Evolutionary conservation across 192 early-diverging fungal genomes (phyloP).

Genomic region (Diversispora eburnea): DNA sequence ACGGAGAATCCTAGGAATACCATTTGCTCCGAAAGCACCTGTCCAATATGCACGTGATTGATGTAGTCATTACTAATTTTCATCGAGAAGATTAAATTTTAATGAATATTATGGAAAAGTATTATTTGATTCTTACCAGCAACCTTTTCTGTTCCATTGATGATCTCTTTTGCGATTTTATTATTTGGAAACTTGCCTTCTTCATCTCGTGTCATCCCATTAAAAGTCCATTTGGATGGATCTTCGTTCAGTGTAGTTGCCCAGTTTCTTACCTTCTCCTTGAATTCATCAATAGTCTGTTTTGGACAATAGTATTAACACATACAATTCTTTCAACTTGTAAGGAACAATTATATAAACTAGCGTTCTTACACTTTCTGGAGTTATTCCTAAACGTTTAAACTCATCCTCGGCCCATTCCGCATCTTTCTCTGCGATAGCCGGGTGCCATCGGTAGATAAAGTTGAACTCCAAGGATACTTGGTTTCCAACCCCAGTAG

Average conservation of each 20-base stretch:
- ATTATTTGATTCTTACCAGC: not conserved
- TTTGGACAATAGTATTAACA: not conserved
- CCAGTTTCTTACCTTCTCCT: not conserved
- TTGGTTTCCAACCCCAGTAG: not conserved
- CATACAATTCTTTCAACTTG: not conserved
- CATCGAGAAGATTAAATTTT: not conserved
- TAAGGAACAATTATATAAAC: not conserved
- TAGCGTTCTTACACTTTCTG: not conserved
- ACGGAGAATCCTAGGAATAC: constrained; percentile 37
- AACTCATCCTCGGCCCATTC: constrained; percentile 20
- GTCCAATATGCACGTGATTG: not conserved
- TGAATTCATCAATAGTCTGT: not conserved
- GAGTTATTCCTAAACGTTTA: not conserved
- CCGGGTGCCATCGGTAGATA: not conserved
- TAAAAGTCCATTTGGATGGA: not conserved
- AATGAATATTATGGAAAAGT: not conserved
- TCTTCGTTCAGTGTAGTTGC: not conserved
- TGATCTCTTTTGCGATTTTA: not conserved
- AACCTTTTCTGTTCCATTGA: not conserved
- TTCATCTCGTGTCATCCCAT: not conserved
- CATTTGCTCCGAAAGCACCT: constrained; percentile 39
- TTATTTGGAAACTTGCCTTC: not conserved
- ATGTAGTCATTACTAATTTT: not conserved
- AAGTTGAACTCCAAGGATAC: not conserved
- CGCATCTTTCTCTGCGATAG: not conserved